Evolutionary conservation across 345 rosid genomes (phyloP), one percentile per base, ranked within the genome.

Genomic region (Rhodomyrtus tomentosa): DNA sequence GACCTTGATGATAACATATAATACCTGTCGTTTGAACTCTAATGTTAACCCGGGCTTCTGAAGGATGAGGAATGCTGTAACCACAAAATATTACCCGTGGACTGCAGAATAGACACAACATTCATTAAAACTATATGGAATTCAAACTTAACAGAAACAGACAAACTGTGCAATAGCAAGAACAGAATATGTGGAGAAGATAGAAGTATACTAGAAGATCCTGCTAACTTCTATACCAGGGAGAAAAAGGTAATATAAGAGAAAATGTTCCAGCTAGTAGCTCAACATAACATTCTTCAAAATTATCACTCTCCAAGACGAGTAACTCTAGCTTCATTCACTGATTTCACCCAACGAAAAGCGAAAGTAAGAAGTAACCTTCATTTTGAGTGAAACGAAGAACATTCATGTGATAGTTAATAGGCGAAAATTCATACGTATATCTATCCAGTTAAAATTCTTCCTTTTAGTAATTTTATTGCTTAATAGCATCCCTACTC

Each of bases 1-100:
- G 13, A 68, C 25, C 32, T 36, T 18, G 10, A 55, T 45, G 58
- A 18, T 50, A 32, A 49, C 3, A 48, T 22, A 50, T 11, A 68
- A 84, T 90, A 97, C 99, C 99, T 87, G 99, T 94, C 15, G 99
- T 97, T 88, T 97, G 98, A 52, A 97, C 96, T 82, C 93, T 92
- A 82, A 95, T 86, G 83, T 91, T 93, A 83, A 97, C 96, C 49
- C 87, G 88, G 76, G 96, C 98, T 87, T 92, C 93, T 50, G 99
- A 95, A 84, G 99, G 99, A 92, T 95, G 98, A 82, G 96, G 99
- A 80, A 97, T 95, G 87, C 95, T 95, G 91, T 97, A 95, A 25
- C 93, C 96, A 83, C 90, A 92, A 82, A 90, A 85, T 11, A 92
- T 86, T 36, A 95, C 96, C 87, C 98, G 92, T 38, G 99, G 96